These are phyloP conservation scores for Begonia peltatifolia DNA, from an alignment of 306 rosid genomes.

Conservation along the genomic window DNA sequence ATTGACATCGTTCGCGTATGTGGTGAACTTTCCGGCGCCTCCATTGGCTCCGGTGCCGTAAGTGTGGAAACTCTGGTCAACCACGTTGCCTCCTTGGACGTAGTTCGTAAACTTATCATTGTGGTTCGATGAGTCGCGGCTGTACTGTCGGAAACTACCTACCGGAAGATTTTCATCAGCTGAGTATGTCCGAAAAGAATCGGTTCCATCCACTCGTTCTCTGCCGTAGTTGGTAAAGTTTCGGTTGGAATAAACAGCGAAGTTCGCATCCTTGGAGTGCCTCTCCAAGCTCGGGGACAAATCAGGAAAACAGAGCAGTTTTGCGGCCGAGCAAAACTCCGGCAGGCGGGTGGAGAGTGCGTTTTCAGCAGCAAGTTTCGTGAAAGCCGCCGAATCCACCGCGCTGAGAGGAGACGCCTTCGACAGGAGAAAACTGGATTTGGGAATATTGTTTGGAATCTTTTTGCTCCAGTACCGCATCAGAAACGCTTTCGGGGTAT, in stretches of 20 bases:
- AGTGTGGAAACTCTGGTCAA: conserved; percentile 62
- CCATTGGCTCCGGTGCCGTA: conserved; percentile 58
- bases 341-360: conserved; percentile 46
- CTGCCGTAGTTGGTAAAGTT: conserved; percentile 88
- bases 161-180: conserved; percentile 29
- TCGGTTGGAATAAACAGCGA: conserved; percentile 25
- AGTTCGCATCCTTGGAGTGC: conserved; percentile 42
- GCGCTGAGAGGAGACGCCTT: conserved; percentile 71
- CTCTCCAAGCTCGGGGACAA: conserved; percentile 43
- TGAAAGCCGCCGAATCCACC: conserved; percentile 42
- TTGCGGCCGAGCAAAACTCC: conserved; percentile 65
- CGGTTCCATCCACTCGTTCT: conserved; percentile 50
- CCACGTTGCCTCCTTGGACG: conserved; percentile 41
- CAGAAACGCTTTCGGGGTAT: conserved; percentile 55
- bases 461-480: conserved; percentile 81
- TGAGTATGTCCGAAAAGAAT: conserved; percentile 73
- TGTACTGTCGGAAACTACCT: conserved; percentile 79
- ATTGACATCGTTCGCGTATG: conserved; percentile 37
- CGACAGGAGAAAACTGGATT: conserved; percentile 42
- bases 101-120: conserved; percentile 47
- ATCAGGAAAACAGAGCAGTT: conserved; percentile 72
- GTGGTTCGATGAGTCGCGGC: conserved; percentile 55
- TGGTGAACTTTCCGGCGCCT: conserved; percentile 57
- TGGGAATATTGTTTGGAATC: conserved; percentile 48
- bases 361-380: conserved; percentile 43